Percentiles rank a stretch among this genome's conserved stretches.
phyloP scores from a whole-genome alignment of 2,329 filamentous ascomycete species.

The Raffaelea ambrosiae region DNA sequence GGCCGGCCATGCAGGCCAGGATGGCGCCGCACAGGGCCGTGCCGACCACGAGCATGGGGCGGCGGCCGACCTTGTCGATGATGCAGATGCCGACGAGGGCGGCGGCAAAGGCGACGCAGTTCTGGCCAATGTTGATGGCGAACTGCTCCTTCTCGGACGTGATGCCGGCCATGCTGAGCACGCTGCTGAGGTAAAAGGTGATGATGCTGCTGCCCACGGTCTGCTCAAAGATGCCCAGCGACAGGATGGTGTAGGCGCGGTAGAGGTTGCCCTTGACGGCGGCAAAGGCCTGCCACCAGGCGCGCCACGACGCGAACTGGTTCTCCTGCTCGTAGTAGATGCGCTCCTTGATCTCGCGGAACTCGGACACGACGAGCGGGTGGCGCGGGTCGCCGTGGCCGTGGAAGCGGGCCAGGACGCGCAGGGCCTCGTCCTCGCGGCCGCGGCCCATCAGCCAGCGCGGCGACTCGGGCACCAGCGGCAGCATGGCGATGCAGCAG shows the following conservation, averaged over 20 bases:
- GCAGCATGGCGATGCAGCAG: conserved; percentile 32
- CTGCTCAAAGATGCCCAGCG: conserved; percentile 33
- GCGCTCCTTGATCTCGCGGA: conserved; percentile 16
- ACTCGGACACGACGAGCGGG: conserved; percentile 13
- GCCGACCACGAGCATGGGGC: conserved; percentile 14
- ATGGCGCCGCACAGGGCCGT: conserved; percentile 2
- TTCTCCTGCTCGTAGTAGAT: conserved; percentile 14
- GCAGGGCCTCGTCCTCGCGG: conserved; percentile 27
- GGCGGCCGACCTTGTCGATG: conserved; percentile 11
- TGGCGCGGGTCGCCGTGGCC: conserved; percentile 37
- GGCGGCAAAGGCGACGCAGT: conserved; percentile 2
- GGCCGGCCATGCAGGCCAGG: conserved; percentile 7
- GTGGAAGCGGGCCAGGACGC: conserved; percentile 38
- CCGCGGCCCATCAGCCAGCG: conserved; percentile 40
- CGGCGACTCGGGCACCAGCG: conserved; percentile 35
- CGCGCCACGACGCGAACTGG: neutral
- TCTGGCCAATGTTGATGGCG: conserved; percentile 29
- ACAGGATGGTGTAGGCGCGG: neutral
- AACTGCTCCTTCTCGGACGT: conserved; percentile 35
- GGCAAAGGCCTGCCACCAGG: conserved; percentile 3
- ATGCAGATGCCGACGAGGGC: conserved; percentile 5
- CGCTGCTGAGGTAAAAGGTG: conserved; percentile 40
- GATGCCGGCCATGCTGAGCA: conserved; percentile 43
- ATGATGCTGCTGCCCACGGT: conserved; percentile 31
- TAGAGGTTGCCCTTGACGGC: neutral